Evolutionary conservation across 805 yeast genomes (phyloP).

Genomic region (Ogataea ramenticola): DNA sequence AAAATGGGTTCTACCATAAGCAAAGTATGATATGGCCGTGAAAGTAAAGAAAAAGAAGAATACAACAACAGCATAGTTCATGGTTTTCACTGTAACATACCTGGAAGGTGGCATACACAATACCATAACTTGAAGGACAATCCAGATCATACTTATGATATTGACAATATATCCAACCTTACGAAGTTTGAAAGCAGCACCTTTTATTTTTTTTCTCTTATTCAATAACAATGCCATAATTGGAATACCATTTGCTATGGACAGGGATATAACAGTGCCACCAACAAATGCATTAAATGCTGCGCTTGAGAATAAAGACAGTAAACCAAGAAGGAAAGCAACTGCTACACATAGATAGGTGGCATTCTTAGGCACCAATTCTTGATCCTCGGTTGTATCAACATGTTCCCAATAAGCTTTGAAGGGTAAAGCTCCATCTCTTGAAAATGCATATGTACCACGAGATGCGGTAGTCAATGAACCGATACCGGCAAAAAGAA

Average conservation of each 20-base stretch:
- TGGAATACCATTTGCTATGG: constrained; percentile 74
- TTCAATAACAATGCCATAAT: constrained; percentile 54
- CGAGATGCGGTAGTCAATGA: constrained; percentile 76
- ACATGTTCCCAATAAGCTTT: constrained; percentile 60
- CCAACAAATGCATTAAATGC: constrained; percentile 84
- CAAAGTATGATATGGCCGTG: constrained; percentile 42
- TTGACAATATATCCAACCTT: constrained; percentile 61
- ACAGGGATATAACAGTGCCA: constrained; percentile 67
- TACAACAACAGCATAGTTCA: constrained; percentile 66
- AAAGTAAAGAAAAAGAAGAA: constrained; percentile 39
- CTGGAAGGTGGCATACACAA: constrained; percentile 69
- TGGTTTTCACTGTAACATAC: constrained; percentile 37
- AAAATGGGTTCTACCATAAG: constrained; percentile 59
- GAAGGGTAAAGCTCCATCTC: constrained; percentile 76
- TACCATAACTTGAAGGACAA: constrained; percentile 47
- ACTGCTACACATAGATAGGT: constrained; percentile 56
- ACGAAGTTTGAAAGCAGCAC: constrained; percentile 60
- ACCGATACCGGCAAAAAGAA: constrained; percentile 71
- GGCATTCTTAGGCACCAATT: constrained; percentile 65
- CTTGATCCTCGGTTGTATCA: constrained; percentile 42
- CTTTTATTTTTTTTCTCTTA: constrained; percentile 53
- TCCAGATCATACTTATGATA: constrained; percentile 51
- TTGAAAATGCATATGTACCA: constrained; percentile 73
- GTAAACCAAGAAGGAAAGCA: constrained; percentile 50
- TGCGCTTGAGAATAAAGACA: constrained; percentile 62